Evolutionary conservation across 768 basidiomycete species (phyloP).

Genomic region (Cyclocybe aegerita): DNA sequence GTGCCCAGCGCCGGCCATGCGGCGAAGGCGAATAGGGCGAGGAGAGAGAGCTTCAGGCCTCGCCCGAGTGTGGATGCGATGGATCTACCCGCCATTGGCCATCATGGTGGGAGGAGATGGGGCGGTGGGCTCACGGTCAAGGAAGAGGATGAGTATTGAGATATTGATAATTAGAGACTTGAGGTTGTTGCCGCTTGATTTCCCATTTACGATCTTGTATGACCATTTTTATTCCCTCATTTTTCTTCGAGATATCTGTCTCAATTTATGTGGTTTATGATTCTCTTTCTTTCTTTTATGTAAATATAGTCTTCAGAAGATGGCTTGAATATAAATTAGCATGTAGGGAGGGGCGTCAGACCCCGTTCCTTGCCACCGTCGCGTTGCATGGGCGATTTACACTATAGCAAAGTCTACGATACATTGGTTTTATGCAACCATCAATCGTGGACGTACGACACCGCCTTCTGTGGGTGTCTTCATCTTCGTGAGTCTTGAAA

Average conservation of each 20-base stretch:
- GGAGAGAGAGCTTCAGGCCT: slow-evolving; percentile 82
- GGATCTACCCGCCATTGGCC: slow-evolving; percentile 26
- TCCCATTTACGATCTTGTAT: background rate
- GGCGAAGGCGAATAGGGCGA: slow-evolving; percentile 30
- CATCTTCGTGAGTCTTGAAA: no score
- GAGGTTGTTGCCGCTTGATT: background rate
- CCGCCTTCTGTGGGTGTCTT: no score
- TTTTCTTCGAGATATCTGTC: background rate
- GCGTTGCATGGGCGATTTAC: no score
- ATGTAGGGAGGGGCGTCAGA: no score
- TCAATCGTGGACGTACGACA: no score
- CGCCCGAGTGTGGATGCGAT: slow-evolving; percentile 65
- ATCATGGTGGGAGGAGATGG: slow-evolving; percentile 25
- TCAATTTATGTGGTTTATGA: background rate
- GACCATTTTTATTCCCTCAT: background rate
- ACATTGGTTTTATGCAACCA: no score
- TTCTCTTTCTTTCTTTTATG: background rate
- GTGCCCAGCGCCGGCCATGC: slow-evolving; percentile 24
- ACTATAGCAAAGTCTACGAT: no score
- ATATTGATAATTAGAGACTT: slow-evolving; percentile 7
- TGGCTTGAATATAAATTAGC: no score
- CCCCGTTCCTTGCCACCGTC: no score
- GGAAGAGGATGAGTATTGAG: slow-evolving; percentile 49
- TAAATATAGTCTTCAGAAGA: no score
- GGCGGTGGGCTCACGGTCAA: slow-evolving; percentile 38